Evolutionary conservation across 371 early-diverging fungal genomes (phyloP).

Genomic region (Parasitella parasitica): DNA sequence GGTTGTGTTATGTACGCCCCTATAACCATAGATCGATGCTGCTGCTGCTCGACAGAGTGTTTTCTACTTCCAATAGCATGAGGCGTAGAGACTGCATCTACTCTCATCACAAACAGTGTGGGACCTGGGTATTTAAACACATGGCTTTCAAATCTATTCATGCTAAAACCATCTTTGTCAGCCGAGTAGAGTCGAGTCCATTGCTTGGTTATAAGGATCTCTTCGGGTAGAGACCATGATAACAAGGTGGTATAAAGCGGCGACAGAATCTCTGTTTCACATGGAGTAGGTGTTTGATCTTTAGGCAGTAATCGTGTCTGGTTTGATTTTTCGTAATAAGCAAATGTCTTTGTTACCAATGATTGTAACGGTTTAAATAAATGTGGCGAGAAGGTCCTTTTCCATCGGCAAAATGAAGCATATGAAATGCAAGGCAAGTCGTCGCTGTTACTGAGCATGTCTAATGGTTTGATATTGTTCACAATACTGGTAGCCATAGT

Average conservation of each 20-base stretch:
- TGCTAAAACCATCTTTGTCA: conserved; percentile 61
- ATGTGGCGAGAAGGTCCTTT: conserved; percentile 47
- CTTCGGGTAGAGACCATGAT: conserved; percentile 49
- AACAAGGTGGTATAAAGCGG: conserved; percentile 42
- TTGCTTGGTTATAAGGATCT: conserved; percentile 22
- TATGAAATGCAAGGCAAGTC: conserved; percentile 20
- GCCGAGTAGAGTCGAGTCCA: conserved; percentile 57
- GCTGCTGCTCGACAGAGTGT: not conserved
- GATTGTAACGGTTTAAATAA: conserved; percentile 47
- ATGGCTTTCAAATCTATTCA: conserved; percentile 64
- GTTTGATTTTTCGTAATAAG: conserved; percentile 12
- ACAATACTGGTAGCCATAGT: conserved; percentile 4
- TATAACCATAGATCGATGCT: conserved; percentile 22
- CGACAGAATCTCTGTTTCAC: conserved; percentile 38
- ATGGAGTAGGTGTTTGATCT: conserved; percentile 25
- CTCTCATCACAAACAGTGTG: conserved; percentile 52
- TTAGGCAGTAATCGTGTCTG: conserved; percentile 6
- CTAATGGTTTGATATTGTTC: conserved; percentile 10
- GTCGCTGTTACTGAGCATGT: not conserved
- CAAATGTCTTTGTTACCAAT: conserved; percentile 52
- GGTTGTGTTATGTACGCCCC: conserved; percentile 57
- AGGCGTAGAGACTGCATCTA: conserved; percentile 14
- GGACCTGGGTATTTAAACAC: conserved; percentile 70
- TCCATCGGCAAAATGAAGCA: conserved; percentile 36
- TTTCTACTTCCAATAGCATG: not conserved